phyloP scores from a whole-genome alignment of 164 flowering plant species.

The Kalanchoe fedtschenkoi region DNA sequence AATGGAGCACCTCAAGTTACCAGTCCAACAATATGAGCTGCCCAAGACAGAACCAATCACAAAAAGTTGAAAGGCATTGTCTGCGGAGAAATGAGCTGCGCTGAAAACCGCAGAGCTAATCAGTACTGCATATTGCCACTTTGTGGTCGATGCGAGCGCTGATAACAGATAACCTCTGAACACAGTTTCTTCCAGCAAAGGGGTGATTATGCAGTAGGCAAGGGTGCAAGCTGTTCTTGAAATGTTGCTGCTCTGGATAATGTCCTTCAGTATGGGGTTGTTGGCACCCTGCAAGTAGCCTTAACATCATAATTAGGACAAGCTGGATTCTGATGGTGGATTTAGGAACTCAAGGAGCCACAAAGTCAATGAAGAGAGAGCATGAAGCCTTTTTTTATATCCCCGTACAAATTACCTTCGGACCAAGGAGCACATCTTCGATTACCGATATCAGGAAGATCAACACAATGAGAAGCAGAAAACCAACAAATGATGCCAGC shows the following conservation, averaged over 20 bases:
- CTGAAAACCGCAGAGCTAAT: conserved; percentile 63
- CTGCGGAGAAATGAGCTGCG: conserved; percentile 69
- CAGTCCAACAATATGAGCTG: conserved; percentile 76
- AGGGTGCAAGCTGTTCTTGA: conserved; percentile 36
- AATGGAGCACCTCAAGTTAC: conserved; percentile 54
- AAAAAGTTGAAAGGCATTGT: conserved; percentile 58
- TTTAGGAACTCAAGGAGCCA: neutral
- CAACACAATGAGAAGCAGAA: conserved; percentile 35
- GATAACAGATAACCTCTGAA: conserved; percentile 70
- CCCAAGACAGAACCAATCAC: conserved; percentile 71
- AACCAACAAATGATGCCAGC: conserved; percentile 47
- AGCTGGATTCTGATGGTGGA: neutral
- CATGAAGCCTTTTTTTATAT: neutral
- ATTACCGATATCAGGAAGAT: conserved; percentile 49
- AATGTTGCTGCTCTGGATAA: conserved; percentile 38
- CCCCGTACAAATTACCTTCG: conserved; percentile 39
- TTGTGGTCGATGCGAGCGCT: conserved; percentile 46
- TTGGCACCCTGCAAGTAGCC: conserved; percentile 37
- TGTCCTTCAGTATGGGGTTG: conserved; percentile 49
- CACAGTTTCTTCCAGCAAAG: conserved; percentile 75
- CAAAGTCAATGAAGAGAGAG: neutral
- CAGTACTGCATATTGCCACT: conserved; percentile 63
- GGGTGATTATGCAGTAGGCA: conserved; percentile 53
- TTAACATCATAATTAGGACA: neutral
- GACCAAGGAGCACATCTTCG: conserved; percentile 45